Evolutionary conservation across 2,329 filamentous ascomycete species (phyloP), one percentile per base, ranked within the genome.

Genomic region (Cyanodermella asteris): DNA sequence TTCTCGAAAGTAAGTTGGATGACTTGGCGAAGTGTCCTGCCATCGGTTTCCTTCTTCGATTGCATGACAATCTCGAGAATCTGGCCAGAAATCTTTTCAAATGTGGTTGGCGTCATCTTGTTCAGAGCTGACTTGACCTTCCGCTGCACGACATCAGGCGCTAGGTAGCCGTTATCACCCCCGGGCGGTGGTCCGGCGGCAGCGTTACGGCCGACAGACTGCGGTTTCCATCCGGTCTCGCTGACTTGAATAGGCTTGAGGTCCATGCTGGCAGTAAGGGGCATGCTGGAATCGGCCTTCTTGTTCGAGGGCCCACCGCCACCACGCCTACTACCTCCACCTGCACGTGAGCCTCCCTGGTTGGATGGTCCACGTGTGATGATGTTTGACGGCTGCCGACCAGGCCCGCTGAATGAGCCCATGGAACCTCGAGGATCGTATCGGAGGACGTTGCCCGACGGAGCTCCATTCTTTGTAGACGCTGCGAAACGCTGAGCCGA

Each of bases 51-150:
- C 39, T 91, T 75, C 63, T 91, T 91, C 27, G 84, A 94, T 48
- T 97, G 87, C 13, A 69, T 75, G 15, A 84, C 81, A 46, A 97
- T 97, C 27, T 70, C 62, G 16, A 97, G 64, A 33, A 97, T 91
- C 49, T 93, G 81, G 33, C 82, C 76, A 5, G 87, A 69, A 38
- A 97, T 91, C 55, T 73, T 81, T 46, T 91, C 82, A 41, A 97
- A 97, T 46, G 94, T 97, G 55, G 97, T 87, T 1, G 87, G 87
- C 0, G 87, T 94, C 87, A 97, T 94, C 73, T 97, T 97, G 70
- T 97, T 97, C 41, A 97, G 60, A 32, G 77, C 77, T 35, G 81
- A 75, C 71, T 97, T 97, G 47, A 97, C 87, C 71, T 97, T 97
- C 39, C 84, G 73, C 57, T 97, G 87, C 30, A 97, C 87, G 59